Evolutionary conservation across 148 eudicot species (phyloP), one percentile per base, ranked within the genome.

Genomic region (Bassia scoparia): DNA sequence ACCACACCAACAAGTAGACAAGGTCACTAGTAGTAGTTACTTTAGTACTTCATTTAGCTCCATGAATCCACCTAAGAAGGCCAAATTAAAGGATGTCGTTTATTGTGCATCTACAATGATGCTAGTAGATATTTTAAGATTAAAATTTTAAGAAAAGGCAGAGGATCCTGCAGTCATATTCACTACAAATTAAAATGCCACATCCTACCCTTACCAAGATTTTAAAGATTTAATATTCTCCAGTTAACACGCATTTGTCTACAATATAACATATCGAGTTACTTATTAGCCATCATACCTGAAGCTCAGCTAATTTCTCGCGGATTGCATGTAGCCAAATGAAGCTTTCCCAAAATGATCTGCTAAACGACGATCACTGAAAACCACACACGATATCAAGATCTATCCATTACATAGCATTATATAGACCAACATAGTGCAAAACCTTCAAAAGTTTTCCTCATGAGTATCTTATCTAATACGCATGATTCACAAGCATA

Each of bases 281-380:
- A 49, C 41, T 2, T n/a, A 52, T 74, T 38, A 66, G 44, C 13
- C 33, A 58, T 69, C 66, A 80, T 84, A 91, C 98, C 93, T 89
- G 89, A 72, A 94, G 91, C 68, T 94, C 98, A 65, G 88, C 89
- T 64, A 94, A 69, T 82, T 94, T 94, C 79, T 91, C 98, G 69
- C 98, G 98, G 53, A 94, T 91, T 91, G 98, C 92, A 94, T 94
- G 86, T 94, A 94, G 72, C 98, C 76, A 91, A 73, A 75, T 94
- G 98, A 80, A 94, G 91, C 87, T 94, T 94, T 52, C 98, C 98
- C 98, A 83, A 94, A 94, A 88, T 94, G 98, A 86, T 94, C 98
- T 52, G 98, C 89, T 80, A 94, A 84, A 74, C 98, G 98, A 48
- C 97, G 97, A 71, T 94, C 97, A 80, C 98, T 94, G 91, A 70